These are phyloP conservation scores for Xanthoconium separans DNA, from an alignment of 1,284 basidiomycete species.

Conservation along the genomic window DNA sequence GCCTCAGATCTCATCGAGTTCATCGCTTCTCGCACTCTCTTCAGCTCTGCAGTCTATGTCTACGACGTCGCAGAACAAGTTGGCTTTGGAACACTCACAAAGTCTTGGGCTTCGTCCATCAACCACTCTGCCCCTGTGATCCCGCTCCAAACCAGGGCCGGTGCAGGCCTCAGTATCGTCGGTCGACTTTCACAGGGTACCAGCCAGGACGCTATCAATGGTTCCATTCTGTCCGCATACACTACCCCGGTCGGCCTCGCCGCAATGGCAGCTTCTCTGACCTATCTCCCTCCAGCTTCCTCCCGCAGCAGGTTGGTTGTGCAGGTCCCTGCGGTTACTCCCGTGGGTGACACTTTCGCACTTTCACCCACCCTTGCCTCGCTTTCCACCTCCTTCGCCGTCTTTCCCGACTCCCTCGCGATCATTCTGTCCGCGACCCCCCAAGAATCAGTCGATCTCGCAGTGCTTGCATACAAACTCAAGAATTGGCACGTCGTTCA, in stretches of 20 bases:
- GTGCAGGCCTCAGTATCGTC: conserved; percentile 81
- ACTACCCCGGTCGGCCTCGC: conserved; percentile 76
- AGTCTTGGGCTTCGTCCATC: conserved; percentile 50
- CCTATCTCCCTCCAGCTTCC: conserved; percentile 61
- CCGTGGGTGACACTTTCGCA: conserved; percentile 62
- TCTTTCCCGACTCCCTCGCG: conserved; percentile 70
- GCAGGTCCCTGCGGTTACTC: conserved; percentile 73
- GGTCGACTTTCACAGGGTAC: conserved; percentile 79
- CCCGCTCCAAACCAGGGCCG: conserved; percentile 81
- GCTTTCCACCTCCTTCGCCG: conserved; percentile 56
- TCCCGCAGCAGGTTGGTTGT: conserved; percentile 67
- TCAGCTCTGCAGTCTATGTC: conserved; percentile 70
- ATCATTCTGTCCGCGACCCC: conserved; percentile 81
- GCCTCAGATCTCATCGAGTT: conserved; percentile 69
- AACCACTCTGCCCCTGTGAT: conserved; percentile 55
- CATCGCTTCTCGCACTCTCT: conserved; percentile 51
- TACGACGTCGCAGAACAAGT: conserved; percentile 81
- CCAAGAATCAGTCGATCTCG: conserved; percentile 75
- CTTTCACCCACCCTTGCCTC: conserved; percentile 73
- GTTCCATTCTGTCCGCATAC: conserved; percentile 69
- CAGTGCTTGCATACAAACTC: conserved; percentile 64
- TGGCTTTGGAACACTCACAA: conserved; percentile 72
- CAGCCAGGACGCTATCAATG: conserved; percentile 59
- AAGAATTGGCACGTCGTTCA: conserved; percentile 68
- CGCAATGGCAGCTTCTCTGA: conserved; percentile 72